Evolutionary conservation across 176 grass and related monocot genomes (phyloP).

Genomic region (Rhynchospora tenuis): DNA sequence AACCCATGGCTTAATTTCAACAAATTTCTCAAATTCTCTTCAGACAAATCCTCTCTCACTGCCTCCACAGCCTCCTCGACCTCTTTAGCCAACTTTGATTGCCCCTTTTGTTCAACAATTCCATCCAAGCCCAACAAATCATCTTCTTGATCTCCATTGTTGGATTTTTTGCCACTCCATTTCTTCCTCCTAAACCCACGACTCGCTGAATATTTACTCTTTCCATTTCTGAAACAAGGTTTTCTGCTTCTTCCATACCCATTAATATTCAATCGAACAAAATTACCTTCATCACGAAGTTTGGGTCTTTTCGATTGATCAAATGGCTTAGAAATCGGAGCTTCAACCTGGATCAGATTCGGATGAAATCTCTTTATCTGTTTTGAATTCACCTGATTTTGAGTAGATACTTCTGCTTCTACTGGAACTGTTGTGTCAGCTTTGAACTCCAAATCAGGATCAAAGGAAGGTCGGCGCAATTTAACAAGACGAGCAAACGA

Average conservation of each 20-base stretch:
- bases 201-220: slow-evolving; percentile 38
- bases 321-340: neutral
- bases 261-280: slow-evolving; percentile 87
- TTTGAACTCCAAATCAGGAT: slow-evolving; percentile 35
- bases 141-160: slow-evolving; percentile 28
- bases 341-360: slow-evolving; percentile 47
- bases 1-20: slow-evolving; percentile 60
- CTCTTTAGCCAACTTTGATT: neutral
- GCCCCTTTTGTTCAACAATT: slow-evolving; percentile 34
- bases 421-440: neutral
- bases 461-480: slow-evolving; percentile 57
- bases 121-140: slow-evolving; percentile 38
- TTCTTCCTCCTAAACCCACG: slow-evolving; percentile 48
- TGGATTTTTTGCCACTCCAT: slow-evolving; percentile 7
- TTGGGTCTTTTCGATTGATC: slow-evolving; percentile 49
- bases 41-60: slow-evolving; percentile 42
- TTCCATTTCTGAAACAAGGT: slow-evolving; percentile 55
- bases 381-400: slow-evolving; percentile 19
- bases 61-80: slow-evolving; percentile 41
- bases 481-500: slow-evolving; percentile 70
- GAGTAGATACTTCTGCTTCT: neutral
- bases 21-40: slow-evolving; percentile 63
- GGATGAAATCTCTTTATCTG: slow-evolving; percentile 65
- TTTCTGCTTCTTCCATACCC: slow-evolving; percentile 63
- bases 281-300: slow-evolving; percentile 60